Evolutionary conservation across 805 yeast genomes (phyloP).

Genomic region (Lachancea cidri): DNA sequence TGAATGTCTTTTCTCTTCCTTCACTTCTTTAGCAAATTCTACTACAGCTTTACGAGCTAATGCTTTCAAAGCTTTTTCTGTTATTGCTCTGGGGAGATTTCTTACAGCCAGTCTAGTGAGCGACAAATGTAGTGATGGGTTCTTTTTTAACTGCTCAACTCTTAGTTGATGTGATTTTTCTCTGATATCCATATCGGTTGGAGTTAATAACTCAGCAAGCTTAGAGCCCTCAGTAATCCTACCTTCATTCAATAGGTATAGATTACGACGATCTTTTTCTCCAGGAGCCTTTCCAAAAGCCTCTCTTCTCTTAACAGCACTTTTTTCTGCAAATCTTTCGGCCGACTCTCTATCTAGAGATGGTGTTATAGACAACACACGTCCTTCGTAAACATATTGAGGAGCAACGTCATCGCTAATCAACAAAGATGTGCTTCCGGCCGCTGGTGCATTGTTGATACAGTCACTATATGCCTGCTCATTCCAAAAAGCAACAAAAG

Average conservation of each 20-base stretch:
- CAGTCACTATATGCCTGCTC: conserved; percentile 64
- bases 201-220: conserved; percentile 61
- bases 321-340: conserved; percentile 61
- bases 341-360: conserved; percentile 89
- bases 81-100: conserved; percentile 90
- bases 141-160: conserved; percentile 83
- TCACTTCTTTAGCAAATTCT: conserved; percentile 87
- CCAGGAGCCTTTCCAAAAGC: conserved; percentile 73
- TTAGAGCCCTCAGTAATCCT: conserved; percentile 77
- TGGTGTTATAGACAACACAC: conserved; percentile 76
- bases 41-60: conserved; percentile 93
- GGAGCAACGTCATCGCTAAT: conserved; percentile 91
- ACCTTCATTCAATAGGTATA: conserved; percentile 90
- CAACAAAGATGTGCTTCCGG: conserved; percentile 57
- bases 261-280: conserved; percentile 76
- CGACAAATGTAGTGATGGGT: conserved; percentile 89
- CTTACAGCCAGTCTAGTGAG: conserved; percentile 91
- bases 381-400: conserved; percentile 85
- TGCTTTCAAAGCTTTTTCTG: conserved; percentile 80
- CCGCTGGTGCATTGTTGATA: conserved; percentile 71
- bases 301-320: conserved; percentile 68
- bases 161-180: conserved; percentile 82
- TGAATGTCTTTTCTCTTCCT: conserved; percentile 68
- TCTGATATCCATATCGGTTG: conserved; percentile 77
- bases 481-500: conserved; percentile 79